These are phyloP conservation scores for Fibroporia radiculosa DNA, from an alignment of 768 basidiomycete species.

Conservation along the genomic window DNA sequence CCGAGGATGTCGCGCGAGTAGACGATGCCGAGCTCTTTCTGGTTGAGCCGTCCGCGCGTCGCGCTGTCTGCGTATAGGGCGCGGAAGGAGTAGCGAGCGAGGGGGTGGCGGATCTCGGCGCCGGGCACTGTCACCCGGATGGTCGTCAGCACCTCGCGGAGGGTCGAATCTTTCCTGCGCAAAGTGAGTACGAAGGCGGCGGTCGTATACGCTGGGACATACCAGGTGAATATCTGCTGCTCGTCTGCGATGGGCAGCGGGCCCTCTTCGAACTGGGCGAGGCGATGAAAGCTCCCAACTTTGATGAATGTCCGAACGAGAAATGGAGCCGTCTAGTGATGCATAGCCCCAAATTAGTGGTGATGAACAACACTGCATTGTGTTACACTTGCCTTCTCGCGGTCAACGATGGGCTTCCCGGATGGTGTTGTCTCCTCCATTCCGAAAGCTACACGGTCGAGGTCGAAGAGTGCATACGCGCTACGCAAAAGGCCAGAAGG, in stretches of 20 bases:
- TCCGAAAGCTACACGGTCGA: too few relatives aligned
- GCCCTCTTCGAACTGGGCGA: slow-evolving; percentile 71
- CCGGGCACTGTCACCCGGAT: slow-evolving; percentile 66
- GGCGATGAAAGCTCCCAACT: slow-evolving; percentile 69
- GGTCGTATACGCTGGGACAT: too few relatives aligned
- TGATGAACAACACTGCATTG: neutral
- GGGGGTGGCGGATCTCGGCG: slow-evolving; percentile 71
- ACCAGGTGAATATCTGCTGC: slow-evolving; percentile 80
- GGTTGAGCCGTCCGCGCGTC: slow-evolving; percentile 61
- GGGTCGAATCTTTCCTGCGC: slow-evolving; percentile 72
- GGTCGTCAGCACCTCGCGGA: slow-evolving; percentile 71
- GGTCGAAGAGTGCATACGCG: too few relatives aligned
- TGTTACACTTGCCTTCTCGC: slow-evolving; percentile 35
- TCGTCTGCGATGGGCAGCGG: slow-evolving; percentile 73
- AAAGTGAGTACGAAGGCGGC: too few relatives aligned
- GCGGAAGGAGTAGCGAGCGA: slow-evolving; percentile 75
- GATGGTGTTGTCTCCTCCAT: slow-evolving; percentile 37
- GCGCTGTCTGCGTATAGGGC: slow-evolving; percentile 71
- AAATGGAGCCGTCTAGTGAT: slow-evolving; percentile 66
- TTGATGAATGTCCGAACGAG: slow-evolving; percentile 79
- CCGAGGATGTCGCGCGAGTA: slow-evolving; percentile 82
- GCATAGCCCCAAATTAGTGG: too few relatives aligned
- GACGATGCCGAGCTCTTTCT: slow-evolving; percentile 76
- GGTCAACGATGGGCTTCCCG: slow-evolving; percentile 39
- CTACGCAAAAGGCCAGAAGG: too few relatives aligned